These are phyloP conservation scores for Areca catechu DNA, from an alignment of 176 grass and related monocot genomes.

Conservation along the genomic window DNA sequence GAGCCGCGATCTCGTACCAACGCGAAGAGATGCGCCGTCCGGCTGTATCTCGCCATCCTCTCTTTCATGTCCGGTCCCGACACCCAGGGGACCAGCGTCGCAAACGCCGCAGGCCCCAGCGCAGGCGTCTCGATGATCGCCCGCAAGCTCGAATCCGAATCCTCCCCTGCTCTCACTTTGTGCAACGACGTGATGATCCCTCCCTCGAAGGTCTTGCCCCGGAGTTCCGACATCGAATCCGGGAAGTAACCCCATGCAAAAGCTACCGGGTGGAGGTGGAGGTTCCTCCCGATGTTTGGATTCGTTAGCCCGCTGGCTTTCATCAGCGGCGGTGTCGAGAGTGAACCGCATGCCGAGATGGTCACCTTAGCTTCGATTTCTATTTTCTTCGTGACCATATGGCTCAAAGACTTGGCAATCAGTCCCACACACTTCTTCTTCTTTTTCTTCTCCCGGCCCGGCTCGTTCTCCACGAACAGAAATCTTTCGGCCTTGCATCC, in stretches of 20 bases:
- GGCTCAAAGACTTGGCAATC: constrained; percentile 38
- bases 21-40: constrained; percentile 64
- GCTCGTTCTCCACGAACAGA: constrained; percentile 21
- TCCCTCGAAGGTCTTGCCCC: constrained; percentile 62
- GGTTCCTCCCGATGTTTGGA: constrained; percentile 77
- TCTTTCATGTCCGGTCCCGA: constrained; percentile 78
- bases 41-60: constrained; percentile 51
- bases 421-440: constrained; percentile 52
- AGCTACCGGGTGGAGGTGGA: constrained; percentile 61
- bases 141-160: constrained; percentile 7
- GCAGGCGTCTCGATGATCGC: constrained; percentile 60
- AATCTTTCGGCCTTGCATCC: constrained; percentile 75
- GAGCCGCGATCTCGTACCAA: constrained; percentile 56
- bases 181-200: constrained; percentile 91
- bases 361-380: constrained; percentile 61
- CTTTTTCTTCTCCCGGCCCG: neutral
- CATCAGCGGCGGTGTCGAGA: constrained; percentile 72
- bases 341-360: constrained; percentile 51
- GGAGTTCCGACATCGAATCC: constrained; percentile 37
- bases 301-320: constrained; percentile 51
- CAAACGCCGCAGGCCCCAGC: constrained; percentile 31
- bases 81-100: constrained; percentile 54
- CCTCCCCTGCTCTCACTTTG: constrained; percentile 38
- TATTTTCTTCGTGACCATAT: constrained; percentile 30
- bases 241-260: constrained; percentile 91